phyloP scores from a whole-genome alignment of 768 basidiomycete genomes.

The Obba rivulosa region DNA sequence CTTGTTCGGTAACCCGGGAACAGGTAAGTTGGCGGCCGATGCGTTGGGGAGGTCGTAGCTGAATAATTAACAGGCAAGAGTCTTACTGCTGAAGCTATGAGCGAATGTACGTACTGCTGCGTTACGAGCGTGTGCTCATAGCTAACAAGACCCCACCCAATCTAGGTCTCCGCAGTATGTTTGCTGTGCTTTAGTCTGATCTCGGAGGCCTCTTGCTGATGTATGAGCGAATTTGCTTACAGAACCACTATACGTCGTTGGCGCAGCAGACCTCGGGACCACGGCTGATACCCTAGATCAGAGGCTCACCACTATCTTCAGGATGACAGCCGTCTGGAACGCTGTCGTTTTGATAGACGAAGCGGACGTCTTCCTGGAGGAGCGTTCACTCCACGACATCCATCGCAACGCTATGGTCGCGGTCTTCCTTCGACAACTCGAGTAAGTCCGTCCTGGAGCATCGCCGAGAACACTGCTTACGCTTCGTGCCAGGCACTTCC shows the following conservation, averaged over 20 bases:
- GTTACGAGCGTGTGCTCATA: background rate
- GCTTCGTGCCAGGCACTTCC: constrained; percentile 19
- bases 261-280: constrained; percentile 31
- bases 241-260: constrained; percentile 30
- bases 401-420: constrained; percentile 71
- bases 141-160: background rate
- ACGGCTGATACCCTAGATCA: constrained; percentile 25
- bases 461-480: no score
- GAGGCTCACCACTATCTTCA: constrained; percentile 25
- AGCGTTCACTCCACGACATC: constrained; percentile 57
- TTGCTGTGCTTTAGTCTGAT: background rate
- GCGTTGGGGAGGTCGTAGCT: background rate
- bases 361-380: constrained; percentile 70
- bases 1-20: constrained; percentile 28
- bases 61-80: constrained; percentile 20
- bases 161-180: constrained; percentile 20
- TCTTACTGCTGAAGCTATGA: constrained; percentile 30
- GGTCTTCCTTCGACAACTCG: constrained; percentile 36
- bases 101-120: constrained; percentile 24
- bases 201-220: background rate
- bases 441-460: no score
- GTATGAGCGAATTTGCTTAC: background rate
- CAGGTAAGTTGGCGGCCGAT: constrained; percentile 10
- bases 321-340: constrained; percentile 28
- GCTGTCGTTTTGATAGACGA: constrained; percentile 31